Percentiles rank a stretch among this genome's conserved stretches.
Evolutionary conservation across 73 alveolate genomes (phyloP).

Genomic region (Blepharisma japonicum): DNA sequence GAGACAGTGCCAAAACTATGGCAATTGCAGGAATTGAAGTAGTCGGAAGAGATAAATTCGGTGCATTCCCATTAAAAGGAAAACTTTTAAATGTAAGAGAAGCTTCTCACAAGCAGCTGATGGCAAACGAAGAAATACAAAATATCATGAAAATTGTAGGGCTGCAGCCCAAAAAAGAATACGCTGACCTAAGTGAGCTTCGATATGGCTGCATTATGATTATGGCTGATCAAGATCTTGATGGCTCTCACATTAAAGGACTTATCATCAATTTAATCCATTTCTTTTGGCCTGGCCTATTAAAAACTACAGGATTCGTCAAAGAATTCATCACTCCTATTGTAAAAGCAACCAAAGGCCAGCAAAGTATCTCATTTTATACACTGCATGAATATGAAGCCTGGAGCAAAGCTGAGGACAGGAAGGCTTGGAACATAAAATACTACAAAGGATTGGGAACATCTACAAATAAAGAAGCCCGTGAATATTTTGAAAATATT

Average conservation of each 20-base stretch:
- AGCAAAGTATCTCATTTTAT: not conserved
- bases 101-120: constrained; percentile 70
- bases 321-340: constrained; percentile 98
- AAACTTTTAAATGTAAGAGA: constrained; percentile 98
- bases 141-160: constrained; percentile 89
- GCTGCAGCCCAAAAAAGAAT: constrained; percentile 69
- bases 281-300: constrained; percentile 98
- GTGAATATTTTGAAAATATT: constrained; percentile 94
- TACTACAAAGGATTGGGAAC: constrained; percentile 99
- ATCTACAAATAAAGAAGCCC: constrained; percentile 97
- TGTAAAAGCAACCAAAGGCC: constrained; percentile 64
- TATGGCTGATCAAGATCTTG: constrained; percentile 99
- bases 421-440: constrained; percentile 87
- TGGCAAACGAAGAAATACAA: constrained; percentile 90
- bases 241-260: constrained; percentile 99
- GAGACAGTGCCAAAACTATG: constrained; percentile 99
- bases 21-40: constrained; percentile 95
- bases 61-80: constrained; percentile 99
- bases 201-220: constrained; percentile 76
- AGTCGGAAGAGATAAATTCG: constrained; percentile 34
- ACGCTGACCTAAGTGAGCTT: constrained; percentile 70
- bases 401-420: constrained; percentile 84
- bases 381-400: constrained; percentile 96
- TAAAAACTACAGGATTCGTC: constrained; percentile 90
- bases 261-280: constrained; percentile 97